Conservation (phyloP, 345 rosid species). For the Hibiscus mutabilis region DNA sequence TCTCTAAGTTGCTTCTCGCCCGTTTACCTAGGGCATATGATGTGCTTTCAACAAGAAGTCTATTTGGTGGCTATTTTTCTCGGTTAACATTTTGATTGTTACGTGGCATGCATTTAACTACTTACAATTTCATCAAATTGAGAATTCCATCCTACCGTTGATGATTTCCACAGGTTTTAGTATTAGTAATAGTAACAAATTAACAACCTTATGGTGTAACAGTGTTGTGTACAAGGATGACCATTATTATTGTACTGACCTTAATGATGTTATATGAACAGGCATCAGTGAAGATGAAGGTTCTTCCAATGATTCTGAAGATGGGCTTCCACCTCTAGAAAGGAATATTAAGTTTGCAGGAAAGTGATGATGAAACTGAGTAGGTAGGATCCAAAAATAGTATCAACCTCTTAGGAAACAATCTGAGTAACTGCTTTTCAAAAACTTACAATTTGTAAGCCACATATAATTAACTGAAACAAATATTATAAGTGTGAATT, state of each 20-base stretch:
- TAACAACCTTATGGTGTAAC: background rate
- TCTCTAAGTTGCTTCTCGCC: background rate
- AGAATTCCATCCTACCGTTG: no score
- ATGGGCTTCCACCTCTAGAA: conserved; percentile 80
- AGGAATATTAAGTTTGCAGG: conserved; percentile 52
- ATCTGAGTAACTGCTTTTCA: no score
- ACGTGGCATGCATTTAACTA: no score
- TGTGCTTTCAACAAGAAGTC: background rate
- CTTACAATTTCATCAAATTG: no score
- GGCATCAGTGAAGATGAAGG: conserved; percentile 28
- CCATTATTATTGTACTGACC: background rate
- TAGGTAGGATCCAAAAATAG: conserved; percentile 6
- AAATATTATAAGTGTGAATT: no score
- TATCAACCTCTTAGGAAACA: background rate
- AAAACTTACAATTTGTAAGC: no score
- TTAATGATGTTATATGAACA: conserved; percentile 16
- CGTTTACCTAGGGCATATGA: background rate
- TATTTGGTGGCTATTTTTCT: background rate
- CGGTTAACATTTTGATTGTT: background rate
- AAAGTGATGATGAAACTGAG: conserved; percentile 53
- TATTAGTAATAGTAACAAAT: no score
- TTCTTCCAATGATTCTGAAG: conserved; percentile 52
- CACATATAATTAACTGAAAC: no score
- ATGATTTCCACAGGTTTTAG: no score
- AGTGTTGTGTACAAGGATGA: background rate